phyloP scores from a whole-genome alignment of 148 eudicot genomes.

The Camellia granthamiana region DNA sequence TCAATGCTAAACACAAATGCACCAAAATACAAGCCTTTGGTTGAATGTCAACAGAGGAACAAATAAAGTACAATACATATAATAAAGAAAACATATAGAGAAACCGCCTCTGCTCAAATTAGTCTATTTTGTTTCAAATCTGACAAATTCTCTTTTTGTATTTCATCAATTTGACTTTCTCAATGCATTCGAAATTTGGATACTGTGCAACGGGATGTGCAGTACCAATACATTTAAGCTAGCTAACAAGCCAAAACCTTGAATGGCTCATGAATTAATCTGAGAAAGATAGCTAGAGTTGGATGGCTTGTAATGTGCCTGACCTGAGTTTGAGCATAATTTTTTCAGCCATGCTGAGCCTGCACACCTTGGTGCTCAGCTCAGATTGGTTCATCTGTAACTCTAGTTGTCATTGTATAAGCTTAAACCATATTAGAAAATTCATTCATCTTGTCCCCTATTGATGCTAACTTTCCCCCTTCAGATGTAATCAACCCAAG shows the following conservation, averaged over 20 bases:
- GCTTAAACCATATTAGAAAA: neutral
- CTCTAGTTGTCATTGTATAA: neutral
- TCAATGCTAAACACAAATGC: too few relatives aligned
- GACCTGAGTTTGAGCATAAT: neutral
- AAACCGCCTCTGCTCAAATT: too few relatives aligned
- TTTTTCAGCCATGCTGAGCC: neutral
- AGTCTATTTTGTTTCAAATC: too few relatives aligned
- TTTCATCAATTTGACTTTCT: too few relatives aligned
- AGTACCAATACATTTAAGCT: too few relatives aligned
- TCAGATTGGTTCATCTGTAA: neutral
- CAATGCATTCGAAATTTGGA: neutral
- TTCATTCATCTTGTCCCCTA: neutral
- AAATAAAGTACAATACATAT: too few relatives aligned
- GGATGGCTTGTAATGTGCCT: neutral
- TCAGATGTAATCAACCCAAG: neutral
- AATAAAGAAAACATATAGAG: too few relatives aligned
- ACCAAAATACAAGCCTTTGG: too few relatives aligned
- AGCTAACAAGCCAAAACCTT: neutral
- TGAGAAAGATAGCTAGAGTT: neutral
- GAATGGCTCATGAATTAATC: neutral
- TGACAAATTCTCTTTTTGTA: too few relatives aligned
- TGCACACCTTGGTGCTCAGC: neutral
- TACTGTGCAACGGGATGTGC: neutral
- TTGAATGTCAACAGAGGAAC: too few relatives aligned
- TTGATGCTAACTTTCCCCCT: neutral